Conservation (phyloP, 2,329 filamentous ascomycete species). For the Alternaria panax region DNA sequence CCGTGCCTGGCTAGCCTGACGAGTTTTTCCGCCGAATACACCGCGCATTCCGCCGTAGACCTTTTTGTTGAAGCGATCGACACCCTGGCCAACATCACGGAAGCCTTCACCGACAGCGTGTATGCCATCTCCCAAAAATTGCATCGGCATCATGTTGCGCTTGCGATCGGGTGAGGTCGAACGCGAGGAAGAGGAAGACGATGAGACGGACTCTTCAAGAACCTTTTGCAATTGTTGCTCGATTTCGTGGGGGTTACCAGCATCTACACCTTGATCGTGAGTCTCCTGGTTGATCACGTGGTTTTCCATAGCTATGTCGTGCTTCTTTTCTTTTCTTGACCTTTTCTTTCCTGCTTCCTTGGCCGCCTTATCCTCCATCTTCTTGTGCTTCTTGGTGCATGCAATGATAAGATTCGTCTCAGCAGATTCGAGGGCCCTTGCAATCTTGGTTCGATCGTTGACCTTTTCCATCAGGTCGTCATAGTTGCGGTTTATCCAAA, state of each 20-base stretch:
- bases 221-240: constrained; percentile 59
- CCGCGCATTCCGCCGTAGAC: constrained; percentile 51
- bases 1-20: constrained; percentile 16
- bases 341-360: constrained; percentile 65
- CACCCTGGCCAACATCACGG: constrained; percentile 58
- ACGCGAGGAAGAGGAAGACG: constrained; percentile 45
- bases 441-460: constrained; percentile 73
- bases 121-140: constrained; percentile 57
- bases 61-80: constrained; percentile 49
- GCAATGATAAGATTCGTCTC: constrained; percentile 83
- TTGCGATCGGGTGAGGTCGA: constrained; percentile 46
- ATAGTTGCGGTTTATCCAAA: constrained; percentile 94
- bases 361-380: constrained; percentile 71
- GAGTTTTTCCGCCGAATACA: constrained; percentile 35
- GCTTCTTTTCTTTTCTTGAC: constrained; percentile 61
- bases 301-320: constrained; percentile 70
- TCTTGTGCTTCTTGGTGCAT: constrained; percentile 81
- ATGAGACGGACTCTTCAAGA: constrained; percentile 46
- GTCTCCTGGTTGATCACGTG: constrained; percentile 61
- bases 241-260: constrained; percentile 64
- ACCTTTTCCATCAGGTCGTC: constrained; percentile 86
- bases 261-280: constrained; percentile 60
- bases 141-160: constrained; percentile 50
- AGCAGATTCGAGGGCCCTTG: constrained; percentile 75
- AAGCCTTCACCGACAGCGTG: constrained; percentile 55